Conservation (phyloP, 2,329 filamentous ascomycete genomes). For the Diaporthe velutina region DNA sequence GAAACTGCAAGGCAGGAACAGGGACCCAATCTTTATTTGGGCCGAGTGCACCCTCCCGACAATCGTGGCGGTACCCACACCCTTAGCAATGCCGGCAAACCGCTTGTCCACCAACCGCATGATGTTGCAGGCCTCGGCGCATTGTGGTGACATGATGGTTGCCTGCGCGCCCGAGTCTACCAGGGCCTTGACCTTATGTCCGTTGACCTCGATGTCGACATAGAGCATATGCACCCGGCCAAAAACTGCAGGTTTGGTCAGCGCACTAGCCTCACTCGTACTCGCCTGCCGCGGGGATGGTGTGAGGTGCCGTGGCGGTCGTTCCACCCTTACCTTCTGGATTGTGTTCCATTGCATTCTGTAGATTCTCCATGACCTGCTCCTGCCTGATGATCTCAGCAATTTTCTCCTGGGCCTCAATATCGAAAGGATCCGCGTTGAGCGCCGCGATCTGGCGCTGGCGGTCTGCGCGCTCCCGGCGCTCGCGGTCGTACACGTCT, state of each 20-base stretch:
- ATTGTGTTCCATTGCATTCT: slow-evolving; percentile 97
- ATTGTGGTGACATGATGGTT: slow-evolving; percentile 97
- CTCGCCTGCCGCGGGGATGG: not conserved
- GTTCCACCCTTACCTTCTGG: slow-evolving; percentile 83
- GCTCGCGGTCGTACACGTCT: slow-evolving; percentile 77
- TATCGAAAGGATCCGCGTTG: slow-evolving; percentile 94
- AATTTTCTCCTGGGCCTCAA: slow-evolving; percentile 91
- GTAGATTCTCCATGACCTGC: slow-evolving; percentile 92
- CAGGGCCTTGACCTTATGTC: slow-evolving; percentile 91
- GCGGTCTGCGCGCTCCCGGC: slow-evolving; percentile 80
- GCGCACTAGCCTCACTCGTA: slow-evolving; percentile 23
- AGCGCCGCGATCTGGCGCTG: slow-evolving; percentile 86
- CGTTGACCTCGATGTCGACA: slow-evolving; percentile 95
- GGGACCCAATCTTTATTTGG: slow-evolving; percentile 90
- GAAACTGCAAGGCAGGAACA: slow-evolving; percentile 93
- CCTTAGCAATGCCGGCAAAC: slow-evolving; percentile 91
- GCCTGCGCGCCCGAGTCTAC: slow-evolving; percentile 98
- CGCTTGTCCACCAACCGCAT: slow-evolving; percentile 95
- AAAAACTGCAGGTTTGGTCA: slow-evolving; percentile 73
- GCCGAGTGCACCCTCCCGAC: slow-evolving; percentile 95
- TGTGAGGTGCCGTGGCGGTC: slow-evolving; percentile 11
- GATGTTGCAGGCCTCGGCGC: slow-evolving; percentile 92
- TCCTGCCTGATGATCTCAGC: slow-evolving; percentile 98
- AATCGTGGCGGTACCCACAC: slow-evolving; percentile 94
- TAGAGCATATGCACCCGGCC: slow-evolving; percentile 97